Evolutionary conservation across 805 yeast genomes (phyloP), one percentile per base, ranked within the genome.

Genomic region (Dipodascopsis tothii): DNA sequence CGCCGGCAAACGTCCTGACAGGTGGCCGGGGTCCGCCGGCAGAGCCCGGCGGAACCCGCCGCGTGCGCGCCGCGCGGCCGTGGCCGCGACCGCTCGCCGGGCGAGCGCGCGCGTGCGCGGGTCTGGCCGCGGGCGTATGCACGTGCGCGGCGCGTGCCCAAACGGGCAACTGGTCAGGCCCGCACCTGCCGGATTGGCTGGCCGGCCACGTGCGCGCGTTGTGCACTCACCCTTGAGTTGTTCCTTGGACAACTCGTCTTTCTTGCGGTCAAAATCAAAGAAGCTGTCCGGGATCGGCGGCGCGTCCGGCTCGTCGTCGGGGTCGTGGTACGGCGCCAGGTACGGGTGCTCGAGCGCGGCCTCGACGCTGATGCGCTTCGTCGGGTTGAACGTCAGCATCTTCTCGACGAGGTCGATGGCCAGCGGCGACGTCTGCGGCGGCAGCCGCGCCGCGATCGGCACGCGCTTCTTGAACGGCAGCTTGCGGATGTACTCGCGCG

Each of bases 261-360:
- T 88, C 48, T 74, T 70, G 55, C 76, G 74, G 62, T 92, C 98
- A 57, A 92, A 92, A 49, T 83, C 88, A 57, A 92, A 90, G 61
- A 90, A 87, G 54, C 82, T 87, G 33, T 79, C 78, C 0, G 94
- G 88, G 19, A 92, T 81, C 39, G 87, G 84, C 17, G 78, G 77
- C 28, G 92, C 87, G 32, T 71, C 71, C 0, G 97, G 97, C 64
- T 90, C 97, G 61, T 90, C 97, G 43, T 75, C 77, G 2, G 96
- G 95, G 59, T 90, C 97, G 63, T 90, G 97, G 65, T 90, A 90
- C n/a, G 83, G 74, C 40, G 72, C 66, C 42, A 90, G 69, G 63
- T 90, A 90, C 2, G 95, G 95, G 60, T 90, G 97, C 52, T 73
- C 66, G 38, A 90, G 71, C 0, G 96, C 96, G 48, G 83, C 81